Conservation (phyloP, 2,329 filamentous ascomycete species). For the Lachnellula arida region DNA sequence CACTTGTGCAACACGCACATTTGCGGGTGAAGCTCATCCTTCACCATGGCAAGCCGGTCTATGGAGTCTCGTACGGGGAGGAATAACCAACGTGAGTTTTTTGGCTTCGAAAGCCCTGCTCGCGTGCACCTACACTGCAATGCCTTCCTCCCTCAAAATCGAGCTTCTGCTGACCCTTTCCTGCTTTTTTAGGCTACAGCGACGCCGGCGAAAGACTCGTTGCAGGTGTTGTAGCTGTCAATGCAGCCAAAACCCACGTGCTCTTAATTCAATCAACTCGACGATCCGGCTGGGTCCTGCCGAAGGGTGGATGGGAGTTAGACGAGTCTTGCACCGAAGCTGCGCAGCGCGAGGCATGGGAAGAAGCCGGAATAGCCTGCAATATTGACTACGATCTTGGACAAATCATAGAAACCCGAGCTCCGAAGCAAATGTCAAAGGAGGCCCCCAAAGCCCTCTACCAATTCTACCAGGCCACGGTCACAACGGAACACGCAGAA, state of each 20-base stretch:
- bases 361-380: conserved; percentile 90
- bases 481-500: conserved; percentile 74
- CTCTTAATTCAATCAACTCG: conserved; percentile 90
- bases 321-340: conserved; percentile 86
- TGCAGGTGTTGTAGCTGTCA: conserved; percentile 88
- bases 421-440: conserved; percentile 68
- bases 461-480: conserved; percentile 83
- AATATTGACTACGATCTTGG: conserved; percentile 82
- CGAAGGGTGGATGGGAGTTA: conserved; percentile 95
- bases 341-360: conserved; percentile 90
- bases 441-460: conserved; percentile 60
- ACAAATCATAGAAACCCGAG: conserved; percentile 76
- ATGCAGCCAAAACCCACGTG: conserved; percentile 78
- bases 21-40: conserved; percentile 25
- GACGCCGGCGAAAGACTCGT: conserved; percentile 89
- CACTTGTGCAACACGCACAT: conserved; percentile 16
- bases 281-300: conserved; percentile 90
- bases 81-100: conserved; percentile 72
- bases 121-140: conserved; percentile 6
- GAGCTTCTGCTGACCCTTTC: conserved; percentile 27
- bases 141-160: neutral
- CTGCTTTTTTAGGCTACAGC: conserved; percentile 70
- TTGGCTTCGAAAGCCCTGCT: conserved; percentile 18
- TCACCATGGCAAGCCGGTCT: conserved; percentile 41
- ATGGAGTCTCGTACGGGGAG: conserved; percentile 74